Conservation (phyloP, 495 filamentous ascomycete species). For the Hyaloscypha finlandica region DNA sequence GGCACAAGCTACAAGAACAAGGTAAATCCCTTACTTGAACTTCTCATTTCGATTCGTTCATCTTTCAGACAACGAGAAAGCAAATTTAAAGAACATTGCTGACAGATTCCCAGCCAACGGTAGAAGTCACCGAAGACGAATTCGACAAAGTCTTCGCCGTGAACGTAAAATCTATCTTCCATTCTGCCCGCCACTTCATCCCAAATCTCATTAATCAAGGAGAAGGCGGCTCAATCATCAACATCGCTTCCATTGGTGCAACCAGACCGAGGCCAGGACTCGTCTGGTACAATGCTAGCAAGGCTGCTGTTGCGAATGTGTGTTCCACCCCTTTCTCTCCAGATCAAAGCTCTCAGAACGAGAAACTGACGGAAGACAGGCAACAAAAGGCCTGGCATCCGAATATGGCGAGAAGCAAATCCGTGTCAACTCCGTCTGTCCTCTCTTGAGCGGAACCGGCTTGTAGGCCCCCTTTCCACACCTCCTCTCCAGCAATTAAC, state of each 20-base stretch:
- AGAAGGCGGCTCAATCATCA: constrained; percentile 63
- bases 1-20: constrained; percentile 69
- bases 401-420: constrained; percentile 68
- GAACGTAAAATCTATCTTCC: constrained; percentile 65
- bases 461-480: constrained; percentile 35
- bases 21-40: constrained; percentile 35
- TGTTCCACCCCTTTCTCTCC: constrained; percentile 4
- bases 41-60: not conserved
- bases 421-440: constrained; percentile 64
- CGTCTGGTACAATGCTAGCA: constrained; percentile 72
- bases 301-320: constrained; percentile 66
- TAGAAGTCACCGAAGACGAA: constrained; percentile 65
- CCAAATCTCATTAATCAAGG: constrained; percentile 57
- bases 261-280: constrained; percentile 64
- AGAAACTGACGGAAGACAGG: constrained; percentile 34
- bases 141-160: constrained; percentile 68
- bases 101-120: constrained; percentile 44
- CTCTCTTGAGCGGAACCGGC: constrained; percentile 62
- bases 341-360: not conserved
- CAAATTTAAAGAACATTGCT: not conserved
- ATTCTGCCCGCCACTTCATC: constrained; percentile 53
- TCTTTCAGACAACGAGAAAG: not conserved
- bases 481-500: not conserved
- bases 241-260: constrained; percentile 66
- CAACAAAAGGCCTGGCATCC: constrained; percentile 65